phyloP scores from a whole-genome alignment of 805 yeast species.

The Suhomyces xylopsoci region DNA sequence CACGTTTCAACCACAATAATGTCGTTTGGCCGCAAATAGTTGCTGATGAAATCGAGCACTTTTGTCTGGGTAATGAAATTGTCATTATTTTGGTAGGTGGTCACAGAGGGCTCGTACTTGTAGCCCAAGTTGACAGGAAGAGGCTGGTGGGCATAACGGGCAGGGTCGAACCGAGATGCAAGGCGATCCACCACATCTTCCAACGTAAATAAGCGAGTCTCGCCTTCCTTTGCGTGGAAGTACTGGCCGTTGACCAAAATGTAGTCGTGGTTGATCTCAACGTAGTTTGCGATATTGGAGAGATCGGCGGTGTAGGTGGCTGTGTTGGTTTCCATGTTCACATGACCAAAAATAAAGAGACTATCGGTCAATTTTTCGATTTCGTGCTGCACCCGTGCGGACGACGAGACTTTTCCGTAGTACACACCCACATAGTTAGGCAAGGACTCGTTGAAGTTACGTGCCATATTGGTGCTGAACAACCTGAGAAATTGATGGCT shows the following conservation, averaged over 20 bases:
- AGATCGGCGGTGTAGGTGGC: constrained; percentile 22
- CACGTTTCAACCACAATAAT: constrained; percentile 80
- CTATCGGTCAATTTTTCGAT: constrained; percentile 56
- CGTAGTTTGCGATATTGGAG: constrained; percentile 21
- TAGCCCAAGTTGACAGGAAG: constrained; percentile 15
- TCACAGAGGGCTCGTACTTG: constrained; percentile 10
- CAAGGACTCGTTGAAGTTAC: constrained; percentile 72
- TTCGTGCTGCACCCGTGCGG: constrained; percentile 14
- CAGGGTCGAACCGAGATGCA: constrained; percentile 15
- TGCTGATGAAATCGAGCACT: constrained; percentile 33
- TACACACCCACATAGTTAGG: constrained; percentile 68
- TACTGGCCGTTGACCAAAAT: constrained; percentile 32
- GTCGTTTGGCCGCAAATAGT: constrained; percentile 56
- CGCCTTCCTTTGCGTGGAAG: constrained; percentile 13
- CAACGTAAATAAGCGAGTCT: constrained; percentile 22
- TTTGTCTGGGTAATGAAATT: constrained; percentile 28
- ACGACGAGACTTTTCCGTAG: constrained; percentile 53
- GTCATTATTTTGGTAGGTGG: constrained; percentile 3
- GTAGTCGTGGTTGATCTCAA: constrained; percentile 43
- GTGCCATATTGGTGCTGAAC: constrained; percentile 64
- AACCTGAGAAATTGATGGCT: constrained; percentile 30
- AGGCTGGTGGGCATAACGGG: background rate
- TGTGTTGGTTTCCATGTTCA: constrained; percentile 33
- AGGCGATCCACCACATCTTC: constrained; percentile 34
- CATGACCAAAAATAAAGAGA: constrained; percentile 67